phyloP scores from a whole-genome alignment of 169 alveolate species.

The Cyclospora cayetanensis region DNA sequence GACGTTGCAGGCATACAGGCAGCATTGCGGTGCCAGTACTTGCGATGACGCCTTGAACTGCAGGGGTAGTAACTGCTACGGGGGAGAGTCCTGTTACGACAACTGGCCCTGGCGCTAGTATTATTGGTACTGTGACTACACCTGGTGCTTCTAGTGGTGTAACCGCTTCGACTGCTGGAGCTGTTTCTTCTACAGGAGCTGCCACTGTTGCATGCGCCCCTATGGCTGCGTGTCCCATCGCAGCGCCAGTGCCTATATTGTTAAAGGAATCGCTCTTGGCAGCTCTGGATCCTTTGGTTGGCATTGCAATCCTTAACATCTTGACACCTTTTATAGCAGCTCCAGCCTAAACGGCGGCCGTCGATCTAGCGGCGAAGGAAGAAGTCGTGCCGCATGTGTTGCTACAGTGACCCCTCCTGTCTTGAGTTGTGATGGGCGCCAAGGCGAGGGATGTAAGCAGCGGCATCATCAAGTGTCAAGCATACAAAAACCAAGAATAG shows the following conservation, averaged over 20 bases:
- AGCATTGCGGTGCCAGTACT: neutral
- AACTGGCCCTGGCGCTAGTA: neutral
- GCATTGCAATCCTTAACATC: neutral
- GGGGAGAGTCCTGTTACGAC: neutral
- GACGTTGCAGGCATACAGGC: neutral
- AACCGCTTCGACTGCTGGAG: neutral
- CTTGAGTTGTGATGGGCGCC: conserved; percentile 19
- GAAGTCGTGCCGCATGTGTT: neutral
- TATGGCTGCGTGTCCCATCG: neutral
- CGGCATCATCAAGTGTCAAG: too few species aligned
- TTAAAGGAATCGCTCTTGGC: conserved; percentile 22
- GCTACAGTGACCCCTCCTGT: conserved; percentile 7
- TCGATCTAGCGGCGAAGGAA: neutral
- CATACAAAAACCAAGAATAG: too few species aligned
- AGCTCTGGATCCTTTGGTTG: conserved; percentile 16
- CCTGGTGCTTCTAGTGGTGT: neutral
- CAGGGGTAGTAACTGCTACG: neutral
- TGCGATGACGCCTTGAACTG: neutral
- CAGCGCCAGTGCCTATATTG: neutral
- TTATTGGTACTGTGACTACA: neutral
- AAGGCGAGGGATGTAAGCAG: conserved; percentile 12
- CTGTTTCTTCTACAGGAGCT: neutral
- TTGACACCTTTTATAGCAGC: conserved; percentile 11
- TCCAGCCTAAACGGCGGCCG: neutral
- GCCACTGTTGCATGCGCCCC: neutral